Evolutionary conservation across 2,329 filamentous ascomycete species (phyloP).

Genomic region (Karstenula rhodostoma): DNA sequence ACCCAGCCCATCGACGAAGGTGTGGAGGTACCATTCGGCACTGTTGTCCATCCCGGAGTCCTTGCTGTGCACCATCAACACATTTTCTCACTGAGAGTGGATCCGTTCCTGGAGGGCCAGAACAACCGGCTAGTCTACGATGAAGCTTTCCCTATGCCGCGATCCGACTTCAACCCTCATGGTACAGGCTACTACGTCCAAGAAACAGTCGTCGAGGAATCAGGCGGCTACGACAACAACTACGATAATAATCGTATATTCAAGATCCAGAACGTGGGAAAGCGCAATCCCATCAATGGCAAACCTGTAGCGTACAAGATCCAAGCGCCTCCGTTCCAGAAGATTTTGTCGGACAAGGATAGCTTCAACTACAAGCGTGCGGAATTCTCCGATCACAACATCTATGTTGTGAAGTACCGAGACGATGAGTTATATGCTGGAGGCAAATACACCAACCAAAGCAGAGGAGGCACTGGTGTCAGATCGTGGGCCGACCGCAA

Average conservation of each 20-base stretch:
- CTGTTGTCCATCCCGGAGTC: slow-evolving; percentile 73
- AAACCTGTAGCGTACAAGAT: slow-evolving; percentile 62
- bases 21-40: slow-evolving; percentile 70
- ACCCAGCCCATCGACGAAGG: slow-evolving; percentile 73
- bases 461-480: slow-evolving; percentile 59
- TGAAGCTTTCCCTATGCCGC: slow-evolving; percentile 66
- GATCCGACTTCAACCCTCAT: slow-evolving; percentile 63
- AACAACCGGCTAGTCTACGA: slow-evolving; percentile 59
- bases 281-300: slow-evolving; percentile 57
- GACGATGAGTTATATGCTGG: slow-evolving; percentile 68
- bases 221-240: slow-evolving; percentile 60
- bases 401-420: slow-evolving; percentile 65
- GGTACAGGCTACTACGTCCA: slow-evolving; percentile 59
- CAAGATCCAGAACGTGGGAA: slow-evolving; percentile 58
- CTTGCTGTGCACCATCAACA: slow-evolving; percentile 78
- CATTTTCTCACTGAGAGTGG: slow-evolving; percentile 68
- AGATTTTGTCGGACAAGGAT: slow-evolving; percentile 60
- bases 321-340: slow-evolving; percentile 58
- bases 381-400: slow-evolving; percentile 65
- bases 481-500: slow-evolving; percentile 60
- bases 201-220: slow-evolving; percentile 59
- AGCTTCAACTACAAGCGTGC: slow-evolving; percentile 66
- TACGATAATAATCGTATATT: slow-evolving; percentile 55
- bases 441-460: slow-evolving; percentile 69
- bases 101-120: slow-evolving; percentile 58